phyloP scores from a whole-genome alignment of 139 green algal species.

The Auxenochlorella pyrenoidosa region DNA sequence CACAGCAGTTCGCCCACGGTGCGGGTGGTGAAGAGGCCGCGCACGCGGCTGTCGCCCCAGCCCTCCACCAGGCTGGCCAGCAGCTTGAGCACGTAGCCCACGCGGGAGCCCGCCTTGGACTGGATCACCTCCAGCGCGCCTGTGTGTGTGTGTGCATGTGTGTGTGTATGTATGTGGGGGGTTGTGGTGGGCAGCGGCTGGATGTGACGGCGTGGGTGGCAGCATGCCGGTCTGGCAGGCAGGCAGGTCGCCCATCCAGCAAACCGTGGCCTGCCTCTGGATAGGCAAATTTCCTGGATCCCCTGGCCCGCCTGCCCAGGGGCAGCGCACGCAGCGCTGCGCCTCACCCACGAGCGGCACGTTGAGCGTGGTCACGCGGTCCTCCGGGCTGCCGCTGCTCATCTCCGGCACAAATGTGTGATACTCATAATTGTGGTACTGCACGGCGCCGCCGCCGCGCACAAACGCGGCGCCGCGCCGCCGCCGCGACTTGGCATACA shows the following conservation, averaged over 20 bases:
- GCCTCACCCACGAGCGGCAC: constrained; percentile 50
- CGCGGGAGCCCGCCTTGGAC: not conserved
- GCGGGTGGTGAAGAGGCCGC: constrained; percentile 54
- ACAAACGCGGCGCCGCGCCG: constrained; percentile 35
- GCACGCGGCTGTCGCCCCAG: constrained; percentile 33
- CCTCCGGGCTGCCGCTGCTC: constrained; percentile 25
- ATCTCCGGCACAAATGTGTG: constrained; percentile 30
- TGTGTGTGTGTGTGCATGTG: not conserved
- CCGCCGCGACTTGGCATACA: constrained; percentile 28
- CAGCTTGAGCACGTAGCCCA: constrained; percentile 18
- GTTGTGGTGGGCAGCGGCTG: too few relatives aligned
- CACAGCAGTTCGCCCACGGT: constrained; percentile 56
- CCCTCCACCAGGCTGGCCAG: constrained; percentile 39
- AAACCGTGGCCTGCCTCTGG: too few relatives aligned
- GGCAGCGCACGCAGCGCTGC: too few relatives aligned
- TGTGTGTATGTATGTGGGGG: too few relatives aligned
- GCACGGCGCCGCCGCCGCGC: constrained; percentile 20
- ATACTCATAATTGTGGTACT: constrained; percentile 34
- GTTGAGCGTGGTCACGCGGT: constrained; percentile 57
- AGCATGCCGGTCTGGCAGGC: too few relatives aligned
- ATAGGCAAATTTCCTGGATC: too few relatives aligned
- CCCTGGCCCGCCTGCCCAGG: too few relatives aligned
- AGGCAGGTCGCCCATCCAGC: too few relatives aligned
- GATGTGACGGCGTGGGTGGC: too few relatives aligned
- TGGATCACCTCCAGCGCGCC: constrained; percentile 43